Percentiles rank a stretch among this genome's conserved stretches.
Conservation (phyloP, 176 grass and related monocot genomes). For the Ensete ventricosum region DNA sequence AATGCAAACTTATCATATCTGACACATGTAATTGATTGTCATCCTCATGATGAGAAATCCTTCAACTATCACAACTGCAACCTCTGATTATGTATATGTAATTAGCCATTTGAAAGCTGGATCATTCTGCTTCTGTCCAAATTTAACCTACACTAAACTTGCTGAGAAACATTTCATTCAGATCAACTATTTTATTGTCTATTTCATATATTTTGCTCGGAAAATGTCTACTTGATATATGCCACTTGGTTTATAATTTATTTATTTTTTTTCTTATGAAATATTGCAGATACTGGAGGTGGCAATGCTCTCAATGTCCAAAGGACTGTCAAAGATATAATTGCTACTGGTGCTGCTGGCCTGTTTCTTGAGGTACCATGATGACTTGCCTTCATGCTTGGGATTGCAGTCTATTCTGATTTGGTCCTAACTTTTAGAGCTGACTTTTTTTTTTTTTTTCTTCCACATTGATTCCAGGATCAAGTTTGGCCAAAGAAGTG, state of each 20-base stretch:
- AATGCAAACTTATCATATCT: too few relatives aligned
- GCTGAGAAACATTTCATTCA: too few relatives aligned
- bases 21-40: too few relatives aligned
- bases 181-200: too few relatives aligned
- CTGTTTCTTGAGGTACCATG: slow-evolving; percentile 34
- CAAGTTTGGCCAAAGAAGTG: slow-evolving; percentile 55
- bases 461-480: slow-evolving; percentile 27
- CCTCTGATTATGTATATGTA: too few relatives aligned
- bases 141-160: too few relatives aligned
- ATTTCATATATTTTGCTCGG: too few relatives aligned
- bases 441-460: not conserved
- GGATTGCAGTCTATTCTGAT: not conserved
- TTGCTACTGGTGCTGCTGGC: slow-evolving; percentile 39
- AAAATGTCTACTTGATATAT: not conserved
- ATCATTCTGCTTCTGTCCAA: too few relatives aligned
- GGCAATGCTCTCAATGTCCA: slow-evolving; percentile 42
- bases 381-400: not conserved
- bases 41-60: too few relatives aligned
- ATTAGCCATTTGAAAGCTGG: too few relatives aligned
- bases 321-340: slow-evolving; percentile 40
- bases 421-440: not conserved
- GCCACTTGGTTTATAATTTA: not conserved
- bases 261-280: not conserved
- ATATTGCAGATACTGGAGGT: slow-evolving; percentile 35
- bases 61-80: too few relatives aligned